Base-by-base conservation (phyloP, 164 flowering plant genomes). In the Aristolochia californica region DNA sequence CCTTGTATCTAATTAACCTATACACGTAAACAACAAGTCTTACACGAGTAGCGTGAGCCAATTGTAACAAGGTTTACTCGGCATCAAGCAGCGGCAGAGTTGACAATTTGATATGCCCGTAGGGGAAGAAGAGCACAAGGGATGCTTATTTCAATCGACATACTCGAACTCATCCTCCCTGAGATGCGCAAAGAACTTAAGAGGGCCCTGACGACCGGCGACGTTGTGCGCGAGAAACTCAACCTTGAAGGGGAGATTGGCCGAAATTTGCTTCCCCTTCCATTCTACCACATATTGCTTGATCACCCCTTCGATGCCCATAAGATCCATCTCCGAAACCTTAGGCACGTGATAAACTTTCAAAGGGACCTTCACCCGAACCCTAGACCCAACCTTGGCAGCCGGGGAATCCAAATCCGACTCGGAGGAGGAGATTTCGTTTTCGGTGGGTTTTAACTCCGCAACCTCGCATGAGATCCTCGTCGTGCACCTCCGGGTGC, bases 121-220 rank as follows among this genome's bases (percentile, higher is more conserved):
- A 47, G 50, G 20, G 50, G 50, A 18, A 2, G 50, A 16, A 47
- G 16, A 47, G n/a, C 21, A 47, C 22, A 17, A 47, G 5, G 22
- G 10, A 17, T n/a, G 21, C 34, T 21, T 2, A 13, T 12, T 43
- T 60, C 55, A 60, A 22, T 51, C 63, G 17, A 66, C 11, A 57
- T 67, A 83, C 25, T 87, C 97, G 53, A 91, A 85, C 74, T 91
- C 97, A 45, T 87, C 95, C 15, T 91, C 91, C 70, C 68, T 85
- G 48, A 91, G 85, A 75, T 91, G 97, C 0, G 89, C 88, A 45
- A 71, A 52, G 74, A 87, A 81, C 63, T 87, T 87, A 55, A 85
- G 80, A 13, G 77, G 64, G 0, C 82, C 78, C 16, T 26, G 25
- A 17, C 90, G 81, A 18, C 77, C 84, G 43, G 70, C 75, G 28